Evolutionary conservation across 2,329 filamentous ascomycete species (phyloP).

Genomic region (Colletotrichum neosansevieriae): DNA sequence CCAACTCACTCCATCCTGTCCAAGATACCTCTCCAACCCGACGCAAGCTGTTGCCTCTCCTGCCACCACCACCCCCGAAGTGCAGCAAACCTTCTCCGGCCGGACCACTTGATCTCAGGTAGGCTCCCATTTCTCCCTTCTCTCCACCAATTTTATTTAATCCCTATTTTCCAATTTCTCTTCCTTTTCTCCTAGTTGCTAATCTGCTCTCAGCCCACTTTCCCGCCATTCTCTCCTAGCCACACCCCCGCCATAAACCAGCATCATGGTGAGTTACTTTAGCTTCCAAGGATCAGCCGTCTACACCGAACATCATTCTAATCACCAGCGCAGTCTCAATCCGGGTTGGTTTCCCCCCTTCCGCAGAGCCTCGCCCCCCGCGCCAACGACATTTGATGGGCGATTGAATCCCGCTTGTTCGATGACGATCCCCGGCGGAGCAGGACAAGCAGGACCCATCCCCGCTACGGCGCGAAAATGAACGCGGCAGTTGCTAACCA

Average conservation of each 20-base stretch:
- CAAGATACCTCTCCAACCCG: conserved; percentile 41
- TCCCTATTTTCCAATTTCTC: conserved; percentile 16
- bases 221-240: conserved; percentile 38
- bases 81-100: conserved; percentile 31
- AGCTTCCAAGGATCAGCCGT: conserved; percentile 37
- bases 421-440: conserved; percentile 37
- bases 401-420: conserved; percentile 29
- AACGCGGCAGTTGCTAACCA: conserved; percentile 37
- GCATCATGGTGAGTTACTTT: conserved; percentile 55
- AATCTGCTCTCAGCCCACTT: conserved; percentile 42
- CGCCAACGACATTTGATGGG: conserved; percentile 30
- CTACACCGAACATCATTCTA: conserved; percentile 27
- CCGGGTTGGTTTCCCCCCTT: conserved; percentile 67
- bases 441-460: conserved; percentile 39
- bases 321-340: conserved; percentile 68
- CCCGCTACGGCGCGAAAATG: conserved; percentile 6
- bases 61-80: conserved; percentile 34
- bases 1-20: conserved; percentile 41
- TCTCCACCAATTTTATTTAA: conserved; percentile 9
- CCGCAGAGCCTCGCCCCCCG: conserved; percentile 16
- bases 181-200: conserved; percentile 21
- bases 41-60: conserved; percentile 41
- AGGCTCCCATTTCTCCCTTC: conserved; percentile 16
- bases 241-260: conserved; percentile 44
- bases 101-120: conserved; percentile 32